A percentile compares a stretch with the other conserved stretches of the same genome.
phyloP scores from a whole-genome alignment of 805 yeast species.

The Ogataea zsoltii region DNA sequence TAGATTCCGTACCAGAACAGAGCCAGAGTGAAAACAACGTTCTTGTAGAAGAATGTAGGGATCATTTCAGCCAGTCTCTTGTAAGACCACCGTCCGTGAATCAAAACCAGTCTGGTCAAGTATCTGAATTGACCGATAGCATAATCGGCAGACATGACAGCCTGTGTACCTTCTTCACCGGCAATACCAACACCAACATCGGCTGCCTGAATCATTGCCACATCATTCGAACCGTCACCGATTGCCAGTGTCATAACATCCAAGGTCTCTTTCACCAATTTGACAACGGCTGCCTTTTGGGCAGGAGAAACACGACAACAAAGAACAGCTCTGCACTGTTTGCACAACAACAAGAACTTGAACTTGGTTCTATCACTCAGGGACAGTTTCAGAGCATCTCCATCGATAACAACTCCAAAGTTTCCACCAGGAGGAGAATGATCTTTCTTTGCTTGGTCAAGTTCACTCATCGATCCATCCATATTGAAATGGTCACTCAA shows the following conservation, averaged over 20 bases:
- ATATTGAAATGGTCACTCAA: conserved; percentile 55
- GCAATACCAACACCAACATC: conserved; percentile 89
- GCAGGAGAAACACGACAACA: conserved; percentile 90
- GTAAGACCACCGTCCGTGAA: conserved; percentile 88
- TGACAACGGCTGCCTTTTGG: conserved; percentile 83
- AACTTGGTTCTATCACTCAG: conserved; percentile 41
- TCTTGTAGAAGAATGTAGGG: conserved; percentile 78
- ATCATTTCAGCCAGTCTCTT: conserved; percentile 82
- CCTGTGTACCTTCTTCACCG: conserved; percentile 90
- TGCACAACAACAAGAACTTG: conserved; percentile 70
- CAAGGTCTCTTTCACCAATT: conserved; percentile 68
- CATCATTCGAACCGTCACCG: conserved; percentile 90
- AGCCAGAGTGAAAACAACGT: conserved; percentile 71
- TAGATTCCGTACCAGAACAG: conserved; percentile 80
- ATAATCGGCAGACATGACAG: conserved; percentile 85
- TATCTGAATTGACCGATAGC: conserved; percentile 83
- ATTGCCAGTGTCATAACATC: conserved; percentile 85
- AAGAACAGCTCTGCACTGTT: conserved; percentile 77
- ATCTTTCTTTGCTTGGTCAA: conserved; percentile 52
- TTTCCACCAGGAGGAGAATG: conserved; percentile 71
- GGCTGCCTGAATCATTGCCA: conserved; percentile 88
- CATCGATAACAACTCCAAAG: conserved; percentile 74
- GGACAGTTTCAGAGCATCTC: conserved; percentile 68
- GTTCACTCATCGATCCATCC: conserved; percentile 59
- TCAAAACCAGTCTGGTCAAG: conserved; percentile 62